phyloP scores from a whole-genome alignment of 1,284 basidiomycete species.

The Puccinia triticina region DNA sequence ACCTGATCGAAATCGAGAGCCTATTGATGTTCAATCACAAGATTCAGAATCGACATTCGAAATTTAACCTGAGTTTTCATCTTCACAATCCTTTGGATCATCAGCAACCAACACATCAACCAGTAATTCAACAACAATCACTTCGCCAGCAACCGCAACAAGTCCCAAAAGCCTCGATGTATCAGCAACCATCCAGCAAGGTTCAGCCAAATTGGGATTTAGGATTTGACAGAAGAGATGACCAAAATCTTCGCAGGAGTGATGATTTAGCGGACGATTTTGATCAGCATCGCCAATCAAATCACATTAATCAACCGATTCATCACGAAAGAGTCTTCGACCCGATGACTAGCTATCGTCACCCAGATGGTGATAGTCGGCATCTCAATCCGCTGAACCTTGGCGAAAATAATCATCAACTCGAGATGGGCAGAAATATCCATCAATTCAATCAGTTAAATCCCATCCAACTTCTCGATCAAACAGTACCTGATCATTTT shows the following conservation, averaged over 20 bases:
- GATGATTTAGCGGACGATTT: neutral
- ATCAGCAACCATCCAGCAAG: neutral
- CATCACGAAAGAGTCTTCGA: neutral
- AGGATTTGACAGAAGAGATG: neutral
- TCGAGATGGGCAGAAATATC: neutral
- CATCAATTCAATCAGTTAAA: neutral
- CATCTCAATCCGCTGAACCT: neutral
- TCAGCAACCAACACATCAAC: neutral
- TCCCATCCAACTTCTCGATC: neutral
- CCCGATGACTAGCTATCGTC: neutral
- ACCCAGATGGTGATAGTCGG: neutral
- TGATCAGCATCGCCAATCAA: constrained; percentile 11
- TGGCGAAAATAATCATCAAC: neutral
- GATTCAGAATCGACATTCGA: neutral
- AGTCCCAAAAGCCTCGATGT: neutral
- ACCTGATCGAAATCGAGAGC: constrained; percentile 17
- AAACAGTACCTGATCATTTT: neutral
- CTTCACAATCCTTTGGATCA: neutral
- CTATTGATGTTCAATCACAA: constrained; percentile 1
- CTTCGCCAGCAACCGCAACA: neutral
- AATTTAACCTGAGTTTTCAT: constrained; percentile 3
- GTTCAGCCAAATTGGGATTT: neutral
- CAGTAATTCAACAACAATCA: neutral
- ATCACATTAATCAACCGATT: neutral
- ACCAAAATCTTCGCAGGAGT: neutral